A percentile compares a stretch with the other conserved stretches of the same genome.
Evolutionary conservation across 208 protist species (phyloP).

Genomic region (Crithidia bombi): DNA sequence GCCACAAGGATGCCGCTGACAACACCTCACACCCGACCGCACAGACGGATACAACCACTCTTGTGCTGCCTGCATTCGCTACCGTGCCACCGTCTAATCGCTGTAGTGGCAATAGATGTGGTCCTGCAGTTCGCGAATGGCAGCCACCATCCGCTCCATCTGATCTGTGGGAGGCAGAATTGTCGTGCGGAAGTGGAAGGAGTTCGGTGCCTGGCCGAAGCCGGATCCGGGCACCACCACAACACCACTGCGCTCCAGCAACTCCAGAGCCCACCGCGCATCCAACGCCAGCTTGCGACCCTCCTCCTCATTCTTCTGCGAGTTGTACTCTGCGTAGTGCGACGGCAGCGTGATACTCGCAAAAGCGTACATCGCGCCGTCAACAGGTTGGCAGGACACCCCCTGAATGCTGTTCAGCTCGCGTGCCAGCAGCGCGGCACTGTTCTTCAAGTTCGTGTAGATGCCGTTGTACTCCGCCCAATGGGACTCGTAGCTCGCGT

Average conservation of each 20-base stretch:
- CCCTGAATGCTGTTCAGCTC: constrained; percentile 94
- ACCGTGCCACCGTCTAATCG: neutral
- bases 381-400: constrained; percentile 91
- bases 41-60: constrained; percentile 4
- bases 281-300: constrained; percentile 88
- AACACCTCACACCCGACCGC: neutral
- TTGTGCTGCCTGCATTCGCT: too few species aligned
- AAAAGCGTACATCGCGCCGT: constrained; percentile 99
- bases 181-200: constrained; percentile 99
- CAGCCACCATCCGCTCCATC: constrained; percentile 90
- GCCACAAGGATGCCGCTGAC: neutral
- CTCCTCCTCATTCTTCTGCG: constrained; percentile 63
- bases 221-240: constrained; percentile 96
- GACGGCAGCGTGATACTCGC: constrained; percentile 91
- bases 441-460: constrained; percentile 59
- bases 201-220: constrained; percentile 96
- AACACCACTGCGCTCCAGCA: constrained; percentile 97
- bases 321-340: constrained; percentile 73
- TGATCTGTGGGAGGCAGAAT: constrained; percentile 98
- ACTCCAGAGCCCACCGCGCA: constrained; percentile 94
- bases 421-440: constrained; percentile 70
- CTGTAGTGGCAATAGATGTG: constrained; percentile 60
- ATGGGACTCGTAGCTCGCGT: constrained; percentile 92
- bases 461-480: constrained; percentile 85
- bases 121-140: constrained; percentile 73